Evolutionary conservation across 495 filamentous ascomycete genomes (phyloP), one percentile per base, ranked within the genome.

Genomic region (Xylona heveae): DNA sequence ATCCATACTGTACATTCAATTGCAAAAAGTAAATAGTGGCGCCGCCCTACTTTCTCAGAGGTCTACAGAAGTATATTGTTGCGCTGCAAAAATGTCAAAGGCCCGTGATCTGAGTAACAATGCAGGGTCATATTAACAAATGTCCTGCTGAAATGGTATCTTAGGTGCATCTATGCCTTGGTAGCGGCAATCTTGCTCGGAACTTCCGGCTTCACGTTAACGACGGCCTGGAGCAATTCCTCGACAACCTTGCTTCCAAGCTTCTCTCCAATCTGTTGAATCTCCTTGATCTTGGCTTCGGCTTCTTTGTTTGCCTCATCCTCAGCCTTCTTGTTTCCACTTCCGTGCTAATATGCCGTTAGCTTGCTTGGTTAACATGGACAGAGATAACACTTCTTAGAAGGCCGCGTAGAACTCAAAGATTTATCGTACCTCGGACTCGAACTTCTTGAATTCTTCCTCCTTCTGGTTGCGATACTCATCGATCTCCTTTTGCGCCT

Each of bases 401-500:
- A 31, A 24, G 24, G 15, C 19, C 14, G 14, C 9, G 29, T 24
- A 23, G 34, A 21, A 16, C 28, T 21, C 25, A 23, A 16, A 5
- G 20, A 36, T 3, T n/a, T n/a, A 19, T 35, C 54, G 46, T 52
- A 94, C 88, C 71, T 94, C 75, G 29, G 74, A 61, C 59, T 95
- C 82, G 47, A 88, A 94, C 51, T 76, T 76, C 63, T 88, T 83
- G 64, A 78, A 95, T 52, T 97, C 85, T 6, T 76, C 71, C 36
- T 95, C 90, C 58, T 92, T 95, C 38, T 77, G 50, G 38, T 72
- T 75, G 49, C 69, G 66, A 64, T 97, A 97, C 23, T 82, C 80
- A 32, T 95, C 90, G 45, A 97, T 92, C 49, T 95, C 83, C 55
- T 94, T 93, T 55, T 95, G 88, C 30, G 88, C 88, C 50, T 95